Conservation (phyloP, 768 basidiomycete genomes). For the Suillus variegatus region DNA sequence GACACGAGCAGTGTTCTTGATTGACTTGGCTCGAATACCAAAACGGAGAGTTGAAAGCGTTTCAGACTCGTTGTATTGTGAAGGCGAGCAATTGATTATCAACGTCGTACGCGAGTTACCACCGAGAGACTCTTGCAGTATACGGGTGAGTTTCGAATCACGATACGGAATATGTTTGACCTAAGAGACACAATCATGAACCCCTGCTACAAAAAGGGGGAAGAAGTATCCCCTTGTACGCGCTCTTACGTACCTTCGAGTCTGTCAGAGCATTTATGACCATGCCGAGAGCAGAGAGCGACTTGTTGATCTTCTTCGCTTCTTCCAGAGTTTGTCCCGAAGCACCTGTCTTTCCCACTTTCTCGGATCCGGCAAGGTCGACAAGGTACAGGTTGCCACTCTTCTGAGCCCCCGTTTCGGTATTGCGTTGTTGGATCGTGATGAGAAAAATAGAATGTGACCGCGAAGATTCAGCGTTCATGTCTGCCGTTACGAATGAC, state of each 20-base stretch:
- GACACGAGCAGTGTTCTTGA: conserved; percentile 99
- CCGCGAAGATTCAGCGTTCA: conserved; percentile 99
- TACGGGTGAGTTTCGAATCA: conserved; percentile 98
- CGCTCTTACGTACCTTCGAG: conserved; percentile 64
- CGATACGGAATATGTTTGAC: conserved; percentile 97
- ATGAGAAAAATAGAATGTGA: conserved; percentile 99
- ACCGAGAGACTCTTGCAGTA: conserved; percentile 96
- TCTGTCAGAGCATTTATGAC: conserved; percentile 99
- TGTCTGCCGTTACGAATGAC: conserved; percentile 56
- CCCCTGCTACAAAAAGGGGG: not conserved
- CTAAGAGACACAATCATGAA: conserved; percentile 41
- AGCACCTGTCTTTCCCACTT: conserved; percentile 99
- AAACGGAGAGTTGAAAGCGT: conserved; percentile 97
- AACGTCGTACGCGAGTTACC: conserved; percentile 95
- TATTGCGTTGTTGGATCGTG: conserved; percentile 95
- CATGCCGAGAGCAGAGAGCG: conserved; percentile 96
- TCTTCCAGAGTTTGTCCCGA: conserved; percentile 99
- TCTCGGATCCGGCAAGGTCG: conserved; percentile 97
- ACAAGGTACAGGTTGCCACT: conserved; percentile 97
- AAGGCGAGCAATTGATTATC: conserved; percentile 99
- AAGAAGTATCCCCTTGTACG: not conserved
- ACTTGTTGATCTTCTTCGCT: conserved; percentile 99
- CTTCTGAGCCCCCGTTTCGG: conserved; percentile 93
- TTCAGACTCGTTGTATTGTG: conserved; percentile 95
- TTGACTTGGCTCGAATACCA: conserved; percentile 99